These are phyloP conservation scores for Picea abies DNA, from an alignment of 83 land plant genomes.

Conservation along the genomic window DNA sequence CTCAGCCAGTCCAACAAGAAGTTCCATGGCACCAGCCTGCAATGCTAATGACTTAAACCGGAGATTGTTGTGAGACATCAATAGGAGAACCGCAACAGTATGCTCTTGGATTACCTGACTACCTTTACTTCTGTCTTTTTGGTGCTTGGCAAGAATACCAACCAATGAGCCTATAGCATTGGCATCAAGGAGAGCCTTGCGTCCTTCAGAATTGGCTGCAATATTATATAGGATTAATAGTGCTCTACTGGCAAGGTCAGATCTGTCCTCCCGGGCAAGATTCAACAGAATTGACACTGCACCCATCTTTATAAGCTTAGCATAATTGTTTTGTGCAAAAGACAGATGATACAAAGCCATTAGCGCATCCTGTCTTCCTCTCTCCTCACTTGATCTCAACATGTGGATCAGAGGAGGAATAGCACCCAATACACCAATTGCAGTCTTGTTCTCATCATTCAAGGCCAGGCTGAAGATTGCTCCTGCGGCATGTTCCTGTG, in stretches of 20 bases:
- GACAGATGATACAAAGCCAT: constrained; percentile 78
- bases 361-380: constrained; percentile 65
- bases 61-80: constrained; percentile 53
- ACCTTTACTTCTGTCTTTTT: constrained; percentile 14
- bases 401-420: constrained; percentile 67
- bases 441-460: constrained; percentile 83
- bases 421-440: constrained; percentile 77
- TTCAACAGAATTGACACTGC: constrained; percentile 53
- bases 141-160: constrained; percentile 33
- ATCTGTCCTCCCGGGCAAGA: constrained; percentile 25
- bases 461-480: constrained; percentile 73
- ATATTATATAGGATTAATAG: constrained; percentile 57
- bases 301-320: constrained; percentile 66
- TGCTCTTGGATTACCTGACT: constrained; percentile 54
- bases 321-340: constrained; percentile 57
- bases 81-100: constrained; percentile 59
- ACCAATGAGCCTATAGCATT: constrained; percentile 57
- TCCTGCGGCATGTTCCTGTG: constrained; percentile 72
- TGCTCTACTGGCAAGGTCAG: constrained; percentile 30
- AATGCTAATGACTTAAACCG: constrained; percentile 65
- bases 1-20: constrained; percentile 50
- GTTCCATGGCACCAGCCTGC: constrained; percentile 62
- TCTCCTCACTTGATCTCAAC: constrained; percentile 34
- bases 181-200: constrained; percentile 60
- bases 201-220: constrained; percentile 64